Conservation (phyloP, 495 filamentous ascomycete species). For the Xeromyces bisporus region DNA sequence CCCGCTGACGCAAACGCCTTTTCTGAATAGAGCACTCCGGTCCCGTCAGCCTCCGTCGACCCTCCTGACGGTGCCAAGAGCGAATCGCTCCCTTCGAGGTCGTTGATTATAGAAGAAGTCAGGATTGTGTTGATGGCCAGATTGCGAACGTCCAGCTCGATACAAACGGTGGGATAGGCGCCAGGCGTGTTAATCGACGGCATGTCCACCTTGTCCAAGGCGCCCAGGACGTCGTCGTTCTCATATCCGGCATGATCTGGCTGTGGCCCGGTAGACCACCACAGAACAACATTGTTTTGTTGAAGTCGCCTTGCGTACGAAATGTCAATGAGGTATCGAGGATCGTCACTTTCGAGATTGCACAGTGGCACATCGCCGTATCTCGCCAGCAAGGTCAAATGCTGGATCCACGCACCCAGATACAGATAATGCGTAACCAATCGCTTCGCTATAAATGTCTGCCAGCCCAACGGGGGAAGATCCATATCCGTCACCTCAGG, state of each 20-base stretch:
- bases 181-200: slow-evolving; percentile 82
- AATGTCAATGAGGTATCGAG: slow-evolving; percentile 84
- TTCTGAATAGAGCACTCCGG: slow-evolving; percentile 65
- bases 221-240: slow-evolving; percentile 70
- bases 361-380: slow-evolving; percentile 92
- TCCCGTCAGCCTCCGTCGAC: slow-evolving; percentile 37
- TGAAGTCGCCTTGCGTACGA: slow-evolving; percentile 84
- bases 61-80: slow-evolving; percentile 46
- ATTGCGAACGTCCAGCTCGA: slow-evolving; percentile 86
- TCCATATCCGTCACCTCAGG: slow-evolving; percentile 72
- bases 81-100: slow-evolving; percentile 69
- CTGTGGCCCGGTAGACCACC: slow-evolving; percentile 77
- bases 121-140: slow-evolving; percentile 96
- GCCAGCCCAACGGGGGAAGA: slow-evolving; percentile 86
- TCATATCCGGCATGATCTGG: slow-evolving; percentile 96
- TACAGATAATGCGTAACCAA: slow-evolving; percentile 79
- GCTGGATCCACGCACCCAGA: slow-evolving; percentile 78
- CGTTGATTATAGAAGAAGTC: slow-evolving; percentile 93
- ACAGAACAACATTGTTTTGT: slow-evolving; percentile 87
- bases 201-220: slow-evolving; percentile 85
- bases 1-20: slow-evolving; percentile 87
- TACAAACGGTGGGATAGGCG: slow-evolving; percentile 90
- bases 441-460: slow-evolving; percentile 70
- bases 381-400: slow-evolving; percentile 68
- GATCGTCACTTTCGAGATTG: slow-evolving; percentile 88